phyloP scores from a whole-genome alignment of 2,329 filamentous ascomycete genomes.

The Chaetomiaceae sp. region DNA sequence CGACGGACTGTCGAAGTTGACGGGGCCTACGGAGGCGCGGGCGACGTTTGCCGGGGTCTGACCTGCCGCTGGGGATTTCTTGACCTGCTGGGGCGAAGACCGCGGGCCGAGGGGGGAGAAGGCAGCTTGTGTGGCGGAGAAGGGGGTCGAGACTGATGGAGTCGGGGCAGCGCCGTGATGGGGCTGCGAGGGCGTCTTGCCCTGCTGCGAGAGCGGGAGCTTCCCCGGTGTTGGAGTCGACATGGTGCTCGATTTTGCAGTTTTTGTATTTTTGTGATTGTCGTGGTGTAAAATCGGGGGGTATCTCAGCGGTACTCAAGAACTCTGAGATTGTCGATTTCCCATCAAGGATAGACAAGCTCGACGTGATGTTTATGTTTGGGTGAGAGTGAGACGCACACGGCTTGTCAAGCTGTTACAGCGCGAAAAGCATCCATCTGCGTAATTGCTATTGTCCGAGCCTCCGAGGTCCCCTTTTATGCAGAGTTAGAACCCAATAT shows the following conservation, averaged over 20 bases:
- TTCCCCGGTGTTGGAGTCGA: slow-evolving; percentile 49
- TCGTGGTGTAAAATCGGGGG: background rate
- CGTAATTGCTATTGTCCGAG: too few relatives aligned
- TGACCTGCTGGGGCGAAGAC: slow-evolving; percentile 60
- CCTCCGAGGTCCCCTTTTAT: too few relatives aligned
- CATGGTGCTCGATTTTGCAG: slow-evolving; percentile 31
- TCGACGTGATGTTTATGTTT: too few relatives aligned
- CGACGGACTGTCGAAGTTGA: slow-evolving; percentile 61
- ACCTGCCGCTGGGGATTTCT: slow-evolving; percentile 56
- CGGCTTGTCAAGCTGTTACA: too few relatives aligned
- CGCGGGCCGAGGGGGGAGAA: slow-evolving; percentile 55
- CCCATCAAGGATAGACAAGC: too few relatives aligned
- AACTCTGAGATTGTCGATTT: too few relatives aligned
- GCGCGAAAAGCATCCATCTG: too few relatives aligned
- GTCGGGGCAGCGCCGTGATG: slow-evolving; percentile 49
- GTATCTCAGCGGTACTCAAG: too few relatives aligned
- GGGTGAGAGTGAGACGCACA: too few relatives aligned
- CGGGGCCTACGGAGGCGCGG: slow-evolving; percentile 39
- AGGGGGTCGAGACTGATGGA: slow-evolving; percentile 63
- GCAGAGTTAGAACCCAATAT: too few relatives aligned
- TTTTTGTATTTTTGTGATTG: background rate
- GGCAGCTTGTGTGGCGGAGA: slow-evolving; percentile 53
- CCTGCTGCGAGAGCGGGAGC: slow-evolving; percentile 46
- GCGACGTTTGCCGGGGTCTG: slow-evolving; percentile 38
- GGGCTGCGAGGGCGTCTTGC: slow-evolving; percentile 45